Evolutionary conservation across 2,329 filamentous ascomycete species (phyloP), one percentile per base, ranked within the genome.

Genomic region (Alternaria longipes): DNA sequence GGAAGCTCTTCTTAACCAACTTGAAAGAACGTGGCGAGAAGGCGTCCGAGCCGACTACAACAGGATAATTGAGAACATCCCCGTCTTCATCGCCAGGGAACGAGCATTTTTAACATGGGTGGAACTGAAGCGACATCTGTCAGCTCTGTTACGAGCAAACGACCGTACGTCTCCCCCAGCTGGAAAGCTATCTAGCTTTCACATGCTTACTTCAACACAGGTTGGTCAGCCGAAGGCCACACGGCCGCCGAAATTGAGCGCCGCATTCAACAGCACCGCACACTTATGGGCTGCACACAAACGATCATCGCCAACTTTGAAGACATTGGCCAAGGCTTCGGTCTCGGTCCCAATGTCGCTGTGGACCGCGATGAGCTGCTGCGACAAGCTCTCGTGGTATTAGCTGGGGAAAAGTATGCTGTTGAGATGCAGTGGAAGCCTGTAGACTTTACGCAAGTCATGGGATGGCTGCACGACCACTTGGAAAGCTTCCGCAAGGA

Each of bases 51-150:
- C 66, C 12, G 69, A 74, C 50, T 65, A 71, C 38, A 60, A 72
- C 16, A 72, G 67, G 53, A 69, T 72, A 47, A 40, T 73, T 8
- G 68, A 72, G 8, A 71, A 76, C 53, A 65, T 74, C 32, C 60
- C 69, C 5, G 66, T 68, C 3, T 78, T 78, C 57, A 70, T 74
- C 36, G 75, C 73, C 6, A 63, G 72, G 51, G 75, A 78, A 54
- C 69, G 74, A 26, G 74, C 74, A 8, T 72, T 78, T 44, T 57
- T 78, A 24, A 76, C 73, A 12, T 78, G 75, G 75, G 71, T 78
- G 40, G 75, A 78, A 51, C 64, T 78, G 14, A 72, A 70, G 54
- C 64, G 75, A 41, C 75, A 78, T 52, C 57, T 78, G 34, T 73
- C 74, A 55, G 75, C 75, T 36, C 71, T 78, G 34, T 69, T 74